Base-by-base conservation (phyloP, 2,329 filamentous ascomycete species). In the Phialophora macrospora region DNA sequence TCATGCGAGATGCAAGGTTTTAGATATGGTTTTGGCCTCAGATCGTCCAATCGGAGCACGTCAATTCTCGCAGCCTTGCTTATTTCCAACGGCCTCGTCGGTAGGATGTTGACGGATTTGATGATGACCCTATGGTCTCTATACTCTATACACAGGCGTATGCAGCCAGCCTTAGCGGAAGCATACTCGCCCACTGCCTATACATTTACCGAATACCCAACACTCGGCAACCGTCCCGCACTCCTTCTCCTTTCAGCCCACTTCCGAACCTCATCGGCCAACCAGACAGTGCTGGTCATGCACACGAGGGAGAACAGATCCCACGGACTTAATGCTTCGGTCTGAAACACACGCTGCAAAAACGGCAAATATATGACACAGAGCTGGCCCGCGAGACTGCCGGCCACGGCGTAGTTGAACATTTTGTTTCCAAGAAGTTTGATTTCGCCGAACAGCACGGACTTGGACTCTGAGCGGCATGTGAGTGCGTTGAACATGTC, bases 401-500 rank as follows among this genome's bases (percentile, higher is more conserved):
- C 88, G 8, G 90, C 85, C 1, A 99, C 95, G 0, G 95, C 93
- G 83, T 94, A 97, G 79, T 98, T 98, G 81, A 99, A 99, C 79
- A 99, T 90, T 66, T 88, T 90, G 76, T 99, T 99, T 8, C 89
- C 88, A 64, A 95, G 90, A 12, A 96, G 77, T 8, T 90, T 87
- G 58, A 96, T 84, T 76, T 99, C 93, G 48, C 95, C 94, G 28
- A 90, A 85, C 3, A 99, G 85, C 4, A 99, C 84, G 11, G 91
- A 96, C 77, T 98, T 98, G 68, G 86, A 88, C 75, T 97, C 93
- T 7, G 91, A 96, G 55, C 95, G 91, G 79, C 95, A 99, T 17
- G 92, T 90, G 24, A 99, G 83, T 1, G 95, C 95, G 78, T 99
- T 98, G 83, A 98, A 97, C 95, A 99, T 99, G 82, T 99, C 95